phyloP scores from a whole-genome alignment of 2,329 filamentous ascomycete genomes.

The Phialocephala subalpina region DNA sequence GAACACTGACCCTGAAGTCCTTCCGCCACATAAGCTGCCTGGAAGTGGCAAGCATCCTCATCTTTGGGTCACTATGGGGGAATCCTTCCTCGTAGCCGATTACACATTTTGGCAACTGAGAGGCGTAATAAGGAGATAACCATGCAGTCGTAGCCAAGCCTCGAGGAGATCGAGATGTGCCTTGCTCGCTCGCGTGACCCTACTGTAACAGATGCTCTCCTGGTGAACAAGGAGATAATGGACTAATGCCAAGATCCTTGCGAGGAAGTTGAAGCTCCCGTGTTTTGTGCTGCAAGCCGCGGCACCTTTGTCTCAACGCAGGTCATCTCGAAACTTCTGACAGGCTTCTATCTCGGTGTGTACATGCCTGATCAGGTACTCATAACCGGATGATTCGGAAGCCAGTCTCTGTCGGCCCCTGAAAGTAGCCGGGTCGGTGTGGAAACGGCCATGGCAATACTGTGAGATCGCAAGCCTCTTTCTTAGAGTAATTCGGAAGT shows the following conservation, averaged over 20 bases:
- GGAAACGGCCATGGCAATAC: not conserved
- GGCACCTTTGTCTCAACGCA: not conserved
- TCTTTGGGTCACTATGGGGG: not conserved
- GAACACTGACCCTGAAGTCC: too few relatives aligned
- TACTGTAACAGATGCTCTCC: not conserved
- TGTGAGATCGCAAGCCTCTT: not conserved
- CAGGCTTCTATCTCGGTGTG: not conserved
- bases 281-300: not conserved
- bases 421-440: not conserved
- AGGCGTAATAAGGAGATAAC: not conserved
- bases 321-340: not conserved
- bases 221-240: not conserved
- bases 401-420: not conserved
- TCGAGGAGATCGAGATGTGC: not conserved
- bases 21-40: too few relatives aligned
- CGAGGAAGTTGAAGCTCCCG: not conserved
- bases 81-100: not conserved
- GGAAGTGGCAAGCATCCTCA: not conserved
- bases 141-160: slow-evolving; percentile 2
- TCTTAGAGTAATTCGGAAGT: too few relatives aligned
- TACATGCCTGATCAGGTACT: not conserved
- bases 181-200: slow-evolving; percentile 7
- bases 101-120: not conserved
- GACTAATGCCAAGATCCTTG: not conserved
- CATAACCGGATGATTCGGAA: not conserved